Percentiles rank a stretch among this genome's conserved stretches.
These are phyloP conservation scores for Adansonia gregorii DNA, from an alignment of 441 rosid species.

Conservation along the genomic window DNA sequence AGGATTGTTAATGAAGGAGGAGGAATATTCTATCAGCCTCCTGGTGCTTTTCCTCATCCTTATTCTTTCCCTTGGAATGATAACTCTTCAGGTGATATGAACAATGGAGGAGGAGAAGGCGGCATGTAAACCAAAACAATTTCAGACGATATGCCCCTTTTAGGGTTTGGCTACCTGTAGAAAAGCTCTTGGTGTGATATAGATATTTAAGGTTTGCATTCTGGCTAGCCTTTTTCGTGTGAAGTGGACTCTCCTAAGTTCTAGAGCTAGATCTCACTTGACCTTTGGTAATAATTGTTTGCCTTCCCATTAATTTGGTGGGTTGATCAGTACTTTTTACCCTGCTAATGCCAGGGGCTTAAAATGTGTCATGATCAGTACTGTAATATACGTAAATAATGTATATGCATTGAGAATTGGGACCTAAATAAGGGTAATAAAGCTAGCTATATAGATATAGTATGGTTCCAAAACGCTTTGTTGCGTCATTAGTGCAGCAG, in stretches of 20 bases:
- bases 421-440: slow-evolving; percentile 35
- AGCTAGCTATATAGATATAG: slow-evolving; percentile 13
- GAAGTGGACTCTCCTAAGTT: slow-evolving; percentile 33
- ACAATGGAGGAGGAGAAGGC: slow-evolving; percentile 61
- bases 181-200: slow-evolving; percentile 16
- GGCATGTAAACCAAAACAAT: slow-evolving; percentile 43
- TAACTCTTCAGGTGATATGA: slow-evolving; percentile 44
- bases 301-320: neutral
- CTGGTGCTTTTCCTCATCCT: slow-evolving; percentile 42
- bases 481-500: slow-evolving; percentile 16
- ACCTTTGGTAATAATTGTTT: slow-evolving; percentile 8
- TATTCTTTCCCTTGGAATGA: slow-evolving; percentile 75
- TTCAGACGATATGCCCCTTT: slow-evolving; percentile 1
- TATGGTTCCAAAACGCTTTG: slow-evolving; percentile 28
- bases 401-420: slow-evolving; percentile 7
- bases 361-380: slow-evolving; percentile 19
- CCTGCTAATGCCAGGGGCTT: slow-evolving; percentile 29
- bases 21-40: slow-evolving; percentile 48
- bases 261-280: slow-evolving; percentile 35
- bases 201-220: slow-evolving; percentile 37
- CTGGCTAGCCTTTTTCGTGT: slow-evolving; percentile 40
- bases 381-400: slow-evolving; percentile 1
- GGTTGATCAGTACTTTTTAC: slow-evolving; percentile 18
- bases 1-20: slow-evolving; percentile 46
- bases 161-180: slow-evolving; percentile 44